Evolutionary conservation across 2,329 filamentous ascomycete genomes (phyloP).

Genomic region (Sporothrix pallida): DNA sequence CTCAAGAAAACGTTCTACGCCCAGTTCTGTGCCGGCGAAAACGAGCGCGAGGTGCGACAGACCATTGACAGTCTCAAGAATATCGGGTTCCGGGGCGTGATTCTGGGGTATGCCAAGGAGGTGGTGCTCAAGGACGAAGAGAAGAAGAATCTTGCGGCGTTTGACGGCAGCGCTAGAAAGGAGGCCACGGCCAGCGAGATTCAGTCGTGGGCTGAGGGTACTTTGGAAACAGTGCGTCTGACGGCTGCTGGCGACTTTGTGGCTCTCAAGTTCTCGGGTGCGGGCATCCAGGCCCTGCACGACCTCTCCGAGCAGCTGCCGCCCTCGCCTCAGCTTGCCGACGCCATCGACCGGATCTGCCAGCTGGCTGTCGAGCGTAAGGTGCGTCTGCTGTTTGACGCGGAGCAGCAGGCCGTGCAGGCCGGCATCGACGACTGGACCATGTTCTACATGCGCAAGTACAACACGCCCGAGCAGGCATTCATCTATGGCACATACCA

Average conservation of each 20-base stretch:
- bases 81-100: constrained; percentile 82
- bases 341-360: constrained; percentile 77
- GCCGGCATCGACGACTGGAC: constrained; percentile 82
- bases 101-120: constrained; percentile 83
- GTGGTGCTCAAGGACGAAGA: constrained; percentile 70
- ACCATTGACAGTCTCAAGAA: constrained; percentile 70
- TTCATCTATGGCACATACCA: constrained; percentile 84
- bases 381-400: constrained; percentile 80
- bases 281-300: constrained; percentile 73
- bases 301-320: constrained; percentile 66
- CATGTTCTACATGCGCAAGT: constrained; percentile 74
- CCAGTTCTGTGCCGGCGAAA: constrained; percentile 89
- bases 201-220: constrained; percentile 73
- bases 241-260: constrained; percentile 73
- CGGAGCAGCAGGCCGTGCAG: constrained; percentile 81
- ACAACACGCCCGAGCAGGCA: constrained; percentile 69
- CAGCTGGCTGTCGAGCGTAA: constrained; percentile 70
- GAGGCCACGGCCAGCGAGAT: constrained; percentile 65
- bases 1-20: constrained; percentile 86
- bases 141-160: constrained; percentile 51
- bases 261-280: constrained; percentile 79
- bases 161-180: constrained; percentile 53
- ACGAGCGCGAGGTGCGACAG: constrained; percentile 66
- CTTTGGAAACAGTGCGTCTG: constrained; percentile 73
- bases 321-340: constrained; percentile 67